phyloP scores from a whole-genome alignment of 768 basidiomycete genomes.

The Lyophyllum semitale region DNA sequence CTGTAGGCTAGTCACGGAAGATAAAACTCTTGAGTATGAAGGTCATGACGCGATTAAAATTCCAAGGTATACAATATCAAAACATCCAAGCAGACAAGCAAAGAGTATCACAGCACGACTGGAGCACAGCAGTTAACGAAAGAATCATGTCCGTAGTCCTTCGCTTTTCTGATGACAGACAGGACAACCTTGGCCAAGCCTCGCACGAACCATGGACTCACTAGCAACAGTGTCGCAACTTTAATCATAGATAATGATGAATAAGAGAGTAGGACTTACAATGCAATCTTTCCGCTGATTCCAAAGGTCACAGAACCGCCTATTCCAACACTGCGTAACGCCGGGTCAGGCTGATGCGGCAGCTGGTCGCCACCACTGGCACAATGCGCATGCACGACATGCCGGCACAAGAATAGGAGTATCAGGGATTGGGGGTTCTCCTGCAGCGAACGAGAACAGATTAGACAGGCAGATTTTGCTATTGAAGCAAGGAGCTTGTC shows the following conservation, averaged over 20 bases:
- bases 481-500: neutral
- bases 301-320: constrained; percentile 39
- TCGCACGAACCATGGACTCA: constrained; percentile 69
- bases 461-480: constrained; percentile 67
- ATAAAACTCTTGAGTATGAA: too few relatives aligned
- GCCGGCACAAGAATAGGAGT: constrained; percentile 84
- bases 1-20: too few relatives aligned
- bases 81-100: constrained; percentile 10
- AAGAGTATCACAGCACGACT: neutral
- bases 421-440: constrained; percentile 60
- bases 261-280: constrained; percentile 49
- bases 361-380: constrained; percentile 66
- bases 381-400: constrained; percentile 83
- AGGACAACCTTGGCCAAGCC: constrained; percentile 72
- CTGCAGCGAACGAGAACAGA: constrained; percentile 65
- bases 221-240: constrained; percentile 35
- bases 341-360: constrained; percentile 60
- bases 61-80: constrained; percentile 7
- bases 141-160: constrained; percentile 35
- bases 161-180: constrained; percentile 68
- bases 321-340: constrained; percentile 45
- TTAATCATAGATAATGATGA: neutral
- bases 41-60: neutral
- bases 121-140: neutral
- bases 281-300: constrained; percentile 75